Base-by-base conservation (phyloP, 768 basidiomycete genomes). In the Boletus reticuloceps region DNA sequence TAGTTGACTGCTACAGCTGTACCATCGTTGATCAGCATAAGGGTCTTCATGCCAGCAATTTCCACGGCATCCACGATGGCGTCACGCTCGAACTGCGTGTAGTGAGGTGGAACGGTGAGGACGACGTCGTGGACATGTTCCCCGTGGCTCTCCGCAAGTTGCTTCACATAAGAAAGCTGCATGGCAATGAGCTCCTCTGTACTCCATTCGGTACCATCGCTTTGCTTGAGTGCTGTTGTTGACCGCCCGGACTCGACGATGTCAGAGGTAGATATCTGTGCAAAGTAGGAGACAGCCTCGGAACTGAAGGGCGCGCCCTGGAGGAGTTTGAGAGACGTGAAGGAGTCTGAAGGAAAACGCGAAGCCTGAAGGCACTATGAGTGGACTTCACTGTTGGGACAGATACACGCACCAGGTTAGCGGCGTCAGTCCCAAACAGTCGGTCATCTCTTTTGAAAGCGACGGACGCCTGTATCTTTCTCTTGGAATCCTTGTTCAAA, bases 1-100 rank as follows among this genome's bases (percentile, higher is more conserved):
- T 91, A 99, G 75, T 99, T 99, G 62, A 98, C 81, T 14, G 94
- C 97, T n/a, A 95, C 88, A 3, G 94, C 92, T 0, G 91, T 85
- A 27, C 96, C 96, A 63, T 99, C 97, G 62, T 94, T 89, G 50
- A 99, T 82, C 55, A 98, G 78, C 0, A 91, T 86, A 32, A 98
- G 75, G 2, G 89, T 86, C 27, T 82, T 82, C 44, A 99, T 74
- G 3, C 95, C 97, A 16, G 94, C 85, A 44, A 98, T 84, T 65
- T 97, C 96, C 36, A 94, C 81, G 16, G 96, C 94, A 70, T 98
- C 96, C 29, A 85, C 83, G 38, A 98, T 82, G 3, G 96, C 91
- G 71, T 94, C 89, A 13, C 95, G 85, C 68, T 99, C 93, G 64
- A 86, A 86, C 65, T 95, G 91, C 13, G 89, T 84, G 75, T 87